phyloP scores from a whole-genome alignment of 495 filamentous ascomycete genomes.

The Oleoguttula mirabilis region DNA sequence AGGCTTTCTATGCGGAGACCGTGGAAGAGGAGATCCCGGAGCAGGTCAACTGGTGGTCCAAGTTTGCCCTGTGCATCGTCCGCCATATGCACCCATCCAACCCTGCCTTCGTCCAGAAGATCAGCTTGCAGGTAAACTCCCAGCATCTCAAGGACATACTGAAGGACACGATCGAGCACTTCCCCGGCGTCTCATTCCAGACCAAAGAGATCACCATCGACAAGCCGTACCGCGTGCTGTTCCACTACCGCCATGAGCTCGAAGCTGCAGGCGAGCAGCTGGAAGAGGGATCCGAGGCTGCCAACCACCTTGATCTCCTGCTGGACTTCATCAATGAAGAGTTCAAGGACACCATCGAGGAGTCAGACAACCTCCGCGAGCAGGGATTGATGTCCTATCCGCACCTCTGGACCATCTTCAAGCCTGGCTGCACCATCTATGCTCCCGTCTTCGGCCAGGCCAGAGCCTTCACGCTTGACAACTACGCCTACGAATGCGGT shows the following conservation, averaged over 20 bases:
- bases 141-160: slow-evolving; percentile 18
- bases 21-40: slow-evolving; percentile 9
- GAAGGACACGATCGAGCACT: slow-evolving; percentile 10
- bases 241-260: slow-evolving; percentile 18
- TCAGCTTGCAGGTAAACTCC: slow-evolving; percentile 17
- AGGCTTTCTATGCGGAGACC: slow-evolving; percentile 11
- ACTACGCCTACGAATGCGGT: not conserved
- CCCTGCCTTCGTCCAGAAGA: slow-evolving; percentile 2
- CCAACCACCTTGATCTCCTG: slow-evolving; percentile 10
- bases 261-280: slow-evolving; percentile 1
- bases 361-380: slow-evolving; percentile 10
- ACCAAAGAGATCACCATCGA: slow-evolving; percentile 15
- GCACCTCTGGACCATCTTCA: slow-evolving; percentile 17
- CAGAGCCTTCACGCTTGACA: slow-evolving; percentile 1
- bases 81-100: slow-evolving; percentile 7
- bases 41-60: slow-evolving; percentile 14
- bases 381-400: slow-evolving; percentile 11
- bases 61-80: slow-evolving; percentile 16
- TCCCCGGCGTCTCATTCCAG: slow-evolving; percentile 15
- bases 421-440: slow-evolving; percentile 7
- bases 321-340: slow-evolving; percentile 12
- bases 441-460: slow-evolving; percentile 4
- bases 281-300: slow-evolving; percentile 7
- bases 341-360: slow-evolving; percentile 9
- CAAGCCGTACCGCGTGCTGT: slow-evolving; percentile 11